Evolutionary conservation across 1,139 yeast species (phyloP), one percentile per base, ranked within the genome.

Genomic region (Suzukiozyma palmioleophila): DNA sequence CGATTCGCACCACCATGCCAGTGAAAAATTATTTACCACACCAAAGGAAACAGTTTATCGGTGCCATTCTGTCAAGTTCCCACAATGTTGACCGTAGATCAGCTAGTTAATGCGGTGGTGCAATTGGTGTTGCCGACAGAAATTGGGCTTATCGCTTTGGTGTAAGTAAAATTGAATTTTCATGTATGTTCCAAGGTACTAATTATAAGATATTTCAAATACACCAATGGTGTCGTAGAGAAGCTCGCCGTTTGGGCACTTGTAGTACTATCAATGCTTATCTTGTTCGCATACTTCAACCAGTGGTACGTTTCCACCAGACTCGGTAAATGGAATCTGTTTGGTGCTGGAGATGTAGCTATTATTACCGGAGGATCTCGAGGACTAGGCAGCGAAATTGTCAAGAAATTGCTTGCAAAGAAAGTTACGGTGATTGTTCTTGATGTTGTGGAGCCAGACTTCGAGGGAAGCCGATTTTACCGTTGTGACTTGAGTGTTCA

Each of bases 331-430:
- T 52, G 57, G 58, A 32, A 34, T 6, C 12, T 28, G 2, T 39
- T 52, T 7, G 33, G 44, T 11, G 33, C 32, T 3, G 28, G 45
- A 1, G 75, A 68, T 43, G 56, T 63, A 8, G 79, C 77, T 0
- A 49, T 82, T 11, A 62, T 83, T 2, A 82, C 90, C 0, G 90
- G 90, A 1, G 89, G 86, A 0, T 69, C 82, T 26, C 59, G 65
- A 37, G 89, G 89, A 0, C 57, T 83, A 8, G 90, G 90, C 0
- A 49, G 56, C 8, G 72, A 65, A 27, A 52, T 82, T 5, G 68
- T 69, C 0, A 53, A 57, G 10, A 43, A 52, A 14, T 54, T 82
- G 2, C 43, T 66, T 1, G 35, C 41, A 5, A 53, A 55, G 14
- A 60, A 62, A 0, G 59, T 67, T 13, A 66, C 69, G 24, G 71